Evolutionary conservation across 345 rosid species (phyloP), one percentile per base, ranked within the genome.

Genomic region (Sisymbrium altissimum): DNA sequence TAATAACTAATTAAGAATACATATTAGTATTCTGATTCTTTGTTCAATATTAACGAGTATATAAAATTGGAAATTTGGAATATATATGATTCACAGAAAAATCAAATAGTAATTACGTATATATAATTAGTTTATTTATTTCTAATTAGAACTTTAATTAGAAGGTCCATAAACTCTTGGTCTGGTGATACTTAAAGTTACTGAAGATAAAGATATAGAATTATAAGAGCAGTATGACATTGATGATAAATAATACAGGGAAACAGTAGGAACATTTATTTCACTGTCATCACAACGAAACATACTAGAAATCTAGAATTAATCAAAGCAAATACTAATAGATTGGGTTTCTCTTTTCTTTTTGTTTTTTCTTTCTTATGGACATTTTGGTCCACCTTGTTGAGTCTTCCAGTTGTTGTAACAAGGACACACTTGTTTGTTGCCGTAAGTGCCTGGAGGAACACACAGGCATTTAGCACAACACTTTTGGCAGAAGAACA

Each of bases 311-410:
- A 9, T 52, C 58, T 45, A n/a, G 7, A 25, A 55, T 14, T 52
- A 53, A 38, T 15, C 9, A 11, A 11, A 52, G 14, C 10, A 39
- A 23, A 43, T 53, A 53, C 55, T 63, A 14, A 58, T 13, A 50
- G 50, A 41, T 50, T 21, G 13, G 19, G 9, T 53, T 21, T 38
- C 15, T 41, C 53, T 64, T 7, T 1, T 18, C 32, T 3, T 21
- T 41, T 18, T 11, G 0, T 27, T 39, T 11, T 35, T 41, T 46
- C 4, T 29, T 15, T 9, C 18, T 50, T 50, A 90, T 17, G 91
- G 96, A 87, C 96, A 90, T 78, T 88, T 88, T 70, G 93, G 89
- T 30, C 84, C 80, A 44, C 88, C 96, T 29, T 82, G 77, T 85
- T 86, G 75, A 76, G 90, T 90, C 84, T 90, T 88, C 84, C 88